Base-by-base conservation (phyloP, 2,329 filamentous ascomycete genomes). In the Scedosporium minutisporum region DNA sequence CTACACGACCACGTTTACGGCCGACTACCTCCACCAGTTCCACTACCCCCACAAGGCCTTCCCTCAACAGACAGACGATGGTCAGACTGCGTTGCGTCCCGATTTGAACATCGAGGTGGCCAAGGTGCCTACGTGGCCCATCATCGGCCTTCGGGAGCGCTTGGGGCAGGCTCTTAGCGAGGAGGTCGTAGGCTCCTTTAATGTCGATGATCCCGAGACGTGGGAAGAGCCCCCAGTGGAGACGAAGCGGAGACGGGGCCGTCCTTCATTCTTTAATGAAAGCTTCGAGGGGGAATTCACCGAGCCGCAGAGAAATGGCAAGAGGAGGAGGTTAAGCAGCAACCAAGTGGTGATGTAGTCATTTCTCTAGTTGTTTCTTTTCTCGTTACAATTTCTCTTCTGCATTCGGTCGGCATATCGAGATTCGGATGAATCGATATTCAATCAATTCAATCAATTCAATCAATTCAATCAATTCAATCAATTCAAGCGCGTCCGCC, bases 131-230 rank as follows among this genome's bases (percentile, higher is more conserved):
- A 74, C 81, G 27, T 85, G 81, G 80, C 83, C 83, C 0, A 75
- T 84, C 5, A 68, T 82, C 0, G 82, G 82, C 6, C 74, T 86
- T 10, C 78, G 79, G 65, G 82, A 85, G 68, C 77, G 82, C 5
- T 73, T 86, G 0, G 81, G 80, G 46, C 76, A 77, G 65, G 82
- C 80, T 3, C 71, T 86, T 0, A 82, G 82, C 6, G 69, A 72
- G 18, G 80, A 83, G 3, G 66, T 84, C 12, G 78, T 81, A 2
- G 81, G 82, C 3, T 59, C 64, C 1, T 74, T 77, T 58, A 72
- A 78, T 60, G 64, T 68, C 0, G 69, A 73, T 6, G 68, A 71
- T 16, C 78, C 48, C 10, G 48, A 53, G 10, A 53, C 48, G 48
- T 53, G 48, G 48, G 48, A 53, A 33, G 48, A 23, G 48, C 21